Evolutionary conservation across 192 early-diverging fungal genomes (phyloP), one percentile per base, ranked within the genome.

Genomic region (Entomortierella chlamydospora): DNA sequence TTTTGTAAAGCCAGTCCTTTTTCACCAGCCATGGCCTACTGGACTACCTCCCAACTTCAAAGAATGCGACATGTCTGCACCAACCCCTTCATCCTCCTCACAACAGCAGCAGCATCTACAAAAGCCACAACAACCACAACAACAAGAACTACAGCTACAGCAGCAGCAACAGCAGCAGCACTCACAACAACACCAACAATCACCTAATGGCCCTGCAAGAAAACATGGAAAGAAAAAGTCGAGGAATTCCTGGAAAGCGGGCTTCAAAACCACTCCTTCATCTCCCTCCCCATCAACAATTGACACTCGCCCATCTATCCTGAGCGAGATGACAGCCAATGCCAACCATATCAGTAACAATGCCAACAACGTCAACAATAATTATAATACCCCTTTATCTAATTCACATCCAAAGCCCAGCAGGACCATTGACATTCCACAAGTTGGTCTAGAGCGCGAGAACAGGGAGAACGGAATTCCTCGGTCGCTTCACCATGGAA

Each of bases 141-240:
- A 54, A 54, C n/a, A n/a, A n/a, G n/a, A n/a, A n/a, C n/a, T n/a
- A n/a, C n/a, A n/a, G n/a, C n/a, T n/a, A n/a, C n/a, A 0, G 11
- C 54, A 15, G 12, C 62, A 11, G 1, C 66, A 17, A 26, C 66
- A 45, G 28, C 56, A 53, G 26, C 74, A 64, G 12, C 39, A 0
- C 18, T 42, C 2, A 13, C 62, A 11, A 1, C 66, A 25, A 26
- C 66, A 45, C 4, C 56, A 53, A 37, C 74, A 64, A 13, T 29
- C 29, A 15, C 54, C 52, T 37, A 55, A 58, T 18, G 73, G 66
- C 3, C 62, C 76, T 22, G 41, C 63, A 23, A 54, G 43, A 62
- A 79, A 70, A 30, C 76, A 79, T 59, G 52, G 52, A n/a, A 79
- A 79, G 51, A 79, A 79, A 49, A 79, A 79, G 41, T 66, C 67